phyloP scores from a whole-genome alignment of 2,329 filamentous ascomycete genomes.

The Neophaeococcomyces mojaviensis region DNA sequence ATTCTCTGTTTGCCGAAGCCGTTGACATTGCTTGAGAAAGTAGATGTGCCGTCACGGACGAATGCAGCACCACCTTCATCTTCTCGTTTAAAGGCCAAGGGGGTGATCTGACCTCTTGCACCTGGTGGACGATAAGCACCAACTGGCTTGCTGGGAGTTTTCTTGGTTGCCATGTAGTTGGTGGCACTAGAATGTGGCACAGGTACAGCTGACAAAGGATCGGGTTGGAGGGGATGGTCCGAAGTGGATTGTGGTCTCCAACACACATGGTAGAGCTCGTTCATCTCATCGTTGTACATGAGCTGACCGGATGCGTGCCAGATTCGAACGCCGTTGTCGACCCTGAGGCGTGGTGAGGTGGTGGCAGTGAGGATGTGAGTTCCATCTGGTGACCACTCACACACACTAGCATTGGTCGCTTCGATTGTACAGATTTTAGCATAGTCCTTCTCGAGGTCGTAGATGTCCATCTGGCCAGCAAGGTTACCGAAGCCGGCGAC shows the following conservation, averaged over 20 bases:
- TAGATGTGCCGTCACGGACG: conserved; percentile 67
- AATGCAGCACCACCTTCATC: conserved; percentile 92
- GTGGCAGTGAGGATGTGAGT: conserved; percentile 96
- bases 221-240: conserved; percentile 55
- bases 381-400: conserved; percentile 95
- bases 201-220: conserved; percentile 64
- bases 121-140: conserved; percentile 94
- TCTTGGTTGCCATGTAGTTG: conserved; percentile 73
- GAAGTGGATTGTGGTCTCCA: conserved; percentile 72
- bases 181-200: conserved; percentile 74
- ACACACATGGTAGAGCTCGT: conserved; percentile 80
- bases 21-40: conserved; percentile 56
- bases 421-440: conserved; percentile 89
- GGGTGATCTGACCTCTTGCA: conserved; percentile 79
- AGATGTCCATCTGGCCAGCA: conserved; percentile 94
- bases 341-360: conserved; percentile 85
- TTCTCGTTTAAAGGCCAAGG: conserved; percentile 92
- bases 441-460: conserved; percentile 91
- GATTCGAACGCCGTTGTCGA: conserved; percentile 92
- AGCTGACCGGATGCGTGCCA: conserved; percentile 85
- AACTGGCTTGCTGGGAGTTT: conserved; percentile 94
- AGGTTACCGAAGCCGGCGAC: conserved; percentile 96
- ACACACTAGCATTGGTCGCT: conserved; percentile 90
- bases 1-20: conserved; percentile 71
- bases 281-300: conserved; percentile 94